Conservation (phyloP, 805 yeast species). For the Yarrowia deformans region DNA sequence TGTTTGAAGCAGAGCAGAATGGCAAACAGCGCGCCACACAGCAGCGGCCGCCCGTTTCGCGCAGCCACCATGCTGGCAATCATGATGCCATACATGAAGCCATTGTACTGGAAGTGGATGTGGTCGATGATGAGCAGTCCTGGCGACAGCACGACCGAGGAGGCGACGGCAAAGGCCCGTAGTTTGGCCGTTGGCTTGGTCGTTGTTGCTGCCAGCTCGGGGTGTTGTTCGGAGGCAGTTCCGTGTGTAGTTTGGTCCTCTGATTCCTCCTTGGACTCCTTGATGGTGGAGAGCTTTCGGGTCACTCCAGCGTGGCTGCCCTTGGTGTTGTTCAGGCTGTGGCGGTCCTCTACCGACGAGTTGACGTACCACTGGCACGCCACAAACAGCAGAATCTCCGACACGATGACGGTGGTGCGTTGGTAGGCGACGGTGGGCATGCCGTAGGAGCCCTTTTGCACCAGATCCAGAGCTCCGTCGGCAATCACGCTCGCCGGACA, state of each 20-base stretch:
- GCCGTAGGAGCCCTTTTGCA: conserved; percentile 70
- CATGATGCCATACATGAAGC: conserved; percentile 86
- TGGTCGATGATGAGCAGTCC: conserved; percentile 91
- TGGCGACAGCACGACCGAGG: conserved; percentile 85
- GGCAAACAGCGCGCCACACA: conserved; percentile 70
- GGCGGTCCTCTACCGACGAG: conserved; percentile 45
- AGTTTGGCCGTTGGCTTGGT: conserved; percentile 48
- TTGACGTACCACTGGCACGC: conserved; percentile 76
- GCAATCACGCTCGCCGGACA: conserved; percentile 67
- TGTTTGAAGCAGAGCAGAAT: conserved; percentile 90
- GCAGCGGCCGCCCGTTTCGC: conserved; percentile 60
- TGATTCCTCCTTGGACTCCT: conserved; percentile 43
- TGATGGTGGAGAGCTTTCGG: conserved; percentile 27
- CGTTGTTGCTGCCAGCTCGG: conserved; percentile 9
- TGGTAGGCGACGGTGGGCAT: conserved; percentile 84
- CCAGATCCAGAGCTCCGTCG: conserved; percentile 82
- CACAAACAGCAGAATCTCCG: conserved; percentile 73
- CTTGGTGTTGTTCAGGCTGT: conserved; percentile 43
- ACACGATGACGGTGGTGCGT: conserved; percentile 75
- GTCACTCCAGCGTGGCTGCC: conserved; percentile 20
- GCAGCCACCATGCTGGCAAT: conserved; percentile 78
- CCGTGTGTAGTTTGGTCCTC: neutral
- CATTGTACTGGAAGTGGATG: conserved; percentile 96
- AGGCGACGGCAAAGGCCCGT: conserved; percentile 75
- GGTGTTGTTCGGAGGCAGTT: too few relatives aligned